Evolutionary conservation across 202 grass and related monocot genomes (phyloP).

Genomic region (Hordeum pubiflorum): DNA sequence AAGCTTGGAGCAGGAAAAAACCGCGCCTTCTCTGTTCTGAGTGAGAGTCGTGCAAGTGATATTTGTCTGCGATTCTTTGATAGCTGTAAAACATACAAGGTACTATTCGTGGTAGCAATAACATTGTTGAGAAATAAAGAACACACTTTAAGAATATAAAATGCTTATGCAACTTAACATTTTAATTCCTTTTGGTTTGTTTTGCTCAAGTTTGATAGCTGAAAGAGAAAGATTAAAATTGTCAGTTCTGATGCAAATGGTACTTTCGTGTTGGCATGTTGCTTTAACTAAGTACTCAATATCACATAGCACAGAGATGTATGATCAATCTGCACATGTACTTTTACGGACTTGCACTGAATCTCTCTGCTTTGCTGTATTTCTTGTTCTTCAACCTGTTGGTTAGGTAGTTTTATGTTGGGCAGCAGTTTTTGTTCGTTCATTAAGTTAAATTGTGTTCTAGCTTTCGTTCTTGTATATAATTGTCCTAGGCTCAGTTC

Average conservation of each 20-base stretch:
- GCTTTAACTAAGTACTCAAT: background rate
- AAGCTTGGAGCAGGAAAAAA: slow-evolving; percentile 71
- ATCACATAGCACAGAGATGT: background rate
- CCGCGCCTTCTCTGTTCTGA: slow-evolving; percentile 87
- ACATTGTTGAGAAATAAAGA: slow-evolving; percentile 1
- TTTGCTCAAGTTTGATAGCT: background rate
- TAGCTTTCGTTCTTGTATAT: background rate
- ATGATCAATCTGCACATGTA: background rate
- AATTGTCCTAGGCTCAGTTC: background rate
- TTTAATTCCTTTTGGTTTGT: background rate
- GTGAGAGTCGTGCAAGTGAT: slow-evolving; percentile 93
- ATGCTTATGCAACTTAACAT: background rate
- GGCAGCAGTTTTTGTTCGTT: background rate
- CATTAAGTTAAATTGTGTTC: background rate
- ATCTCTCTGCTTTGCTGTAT: background rate
- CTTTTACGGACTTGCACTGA: background rate
- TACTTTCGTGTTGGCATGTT: background rate
- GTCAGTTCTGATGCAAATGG: background rate
- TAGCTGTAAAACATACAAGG: slow-evolving; percentile 86
- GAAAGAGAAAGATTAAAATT: background rate
- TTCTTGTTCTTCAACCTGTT: slow-evolving; percentile 4
- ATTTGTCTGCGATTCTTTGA: slow-evolving; percentile 81
- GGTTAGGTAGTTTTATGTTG: slow-evolving; percentile 1
- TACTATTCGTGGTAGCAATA: slow-evolving; percentile 27
- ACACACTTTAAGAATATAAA: background rate